phyloP scores from a whole-genome alignment of 148 eudicot genomes.

The Chenopodium formosanum region DNA sequence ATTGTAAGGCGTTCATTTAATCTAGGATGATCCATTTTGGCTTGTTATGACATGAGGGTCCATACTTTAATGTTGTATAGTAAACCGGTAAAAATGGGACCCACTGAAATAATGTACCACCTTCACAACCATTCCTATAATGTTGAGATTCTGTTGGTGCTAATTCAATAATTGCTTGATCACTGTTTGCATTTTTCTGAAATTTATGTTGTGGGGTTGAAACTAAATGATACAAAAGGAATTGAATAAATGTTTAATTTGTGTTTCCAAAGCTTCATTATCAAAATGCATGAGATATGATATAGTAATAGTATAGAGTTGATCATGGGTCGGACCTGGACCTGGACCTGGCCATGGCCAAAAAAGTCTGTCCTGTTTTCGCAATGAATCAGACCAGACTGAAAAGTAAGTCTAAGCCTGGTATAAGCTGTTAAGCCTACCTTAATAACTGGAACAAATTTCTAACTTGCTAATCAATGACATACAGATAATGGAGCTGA shows the following conservation, averaged over 20 bases:
- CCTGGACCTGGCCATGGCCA: not conserved
- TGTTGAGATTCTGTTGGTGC: constrained; percentile 3
- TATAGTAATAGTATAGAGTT: not conserved
- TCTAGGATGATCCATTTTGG: not conserved
- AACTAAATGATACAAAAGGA: not conserved
- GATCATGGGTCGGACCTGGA: not conserved
- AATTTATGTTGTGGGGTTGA: constrained; percentile 3
- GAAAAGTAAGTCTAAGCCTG: not conserved
- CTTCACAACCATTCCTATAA: not conserved
- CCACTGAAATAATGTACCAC: not conserved
- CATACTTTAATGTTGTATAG: constrained; percentile 8
- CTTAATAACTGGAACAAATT: not conserved
- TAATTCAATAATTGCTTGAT: not conserved
- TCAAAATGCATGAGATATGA: not conserved
- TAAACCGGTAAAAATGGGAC: constrained; percentile 19
- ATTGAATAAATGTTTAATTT: not conserved
- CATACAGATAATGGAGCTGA: not conserved
- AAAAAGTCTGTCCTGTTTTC: not conserved
- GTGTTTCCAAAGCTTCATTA: not conserved
- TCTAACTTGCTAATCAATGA: not conserved
- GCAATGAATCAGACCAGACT: not conserved
- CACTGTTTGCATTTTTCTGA: not conserved
- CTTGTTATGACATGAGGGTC: constrained; percentile 14
- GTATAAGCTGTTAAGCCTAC: not conserved
- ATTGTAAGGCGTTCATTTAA: not conserved